Conservation (phyloP, 495 filamentous ascomycete genomes). For the Apiosordaria backusii region DNA sequence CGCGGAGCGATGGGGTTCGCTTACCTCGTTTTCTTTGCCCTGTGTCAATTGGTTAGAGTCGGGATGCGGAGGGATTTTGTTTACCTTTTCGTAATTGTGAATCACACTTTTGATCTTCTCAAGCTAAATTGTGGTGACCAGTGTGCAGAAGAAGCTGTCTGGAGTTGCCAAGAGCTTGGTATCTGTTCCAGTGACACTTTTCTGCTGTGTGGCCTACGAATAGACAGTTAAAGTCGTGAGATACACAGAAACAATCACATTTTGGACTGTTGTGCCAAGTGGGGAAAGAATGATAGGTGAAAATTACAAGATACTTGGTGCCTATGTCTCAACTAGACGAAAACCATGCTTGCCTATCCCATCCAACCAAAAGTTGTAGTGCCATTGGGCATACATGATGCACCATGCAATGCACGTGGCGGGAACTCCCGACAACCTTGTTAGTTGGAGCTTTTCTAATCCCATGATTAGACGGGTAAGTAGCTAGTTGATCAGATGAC, state of each 20-base stretch:
- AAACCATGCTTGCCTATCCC: not conserved
- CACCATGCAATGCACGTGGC: not conserved
- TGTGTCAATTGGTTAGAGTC: not conserved
- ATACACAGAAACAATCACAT: not conserved
- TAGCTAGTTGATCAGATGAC: no score
- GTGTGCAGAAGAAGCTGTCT: not conserved
- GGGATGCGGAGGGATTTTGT: not conserved
- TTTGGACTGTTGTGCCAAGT: not conserved
- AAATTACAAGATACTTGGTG: not conserved
- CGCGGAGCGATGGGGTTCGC: not conserved
- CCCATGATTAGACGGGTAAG: no score
- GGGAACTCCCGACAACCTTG: no score
- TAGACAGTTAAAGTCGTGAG: not conserved
- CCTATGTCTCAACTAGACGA: not conserved
- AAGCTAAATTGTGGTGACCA: not conserved
- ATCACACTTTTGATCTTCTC: not conserved
- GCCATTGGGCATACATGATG: no score
- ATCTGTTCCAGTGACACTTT: not conserved
- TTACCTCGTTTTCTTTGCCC: not conserved
- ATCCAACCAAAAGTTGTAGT: not conserved
- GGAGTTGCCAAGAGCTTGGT: not conserved
- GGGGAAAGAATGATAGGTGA: not conserved
- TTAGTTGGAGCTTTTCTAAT: no score
- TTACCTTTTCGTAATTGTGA: not conserved
- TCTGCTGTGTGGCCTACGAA: not conserved